Evolutionary conservation across 225 moss, liverwort and hornwort genomes (phyloP), one percentile per base, ranked within the genome.

Genomic region (Antitrichia curtipendula): DNA sequence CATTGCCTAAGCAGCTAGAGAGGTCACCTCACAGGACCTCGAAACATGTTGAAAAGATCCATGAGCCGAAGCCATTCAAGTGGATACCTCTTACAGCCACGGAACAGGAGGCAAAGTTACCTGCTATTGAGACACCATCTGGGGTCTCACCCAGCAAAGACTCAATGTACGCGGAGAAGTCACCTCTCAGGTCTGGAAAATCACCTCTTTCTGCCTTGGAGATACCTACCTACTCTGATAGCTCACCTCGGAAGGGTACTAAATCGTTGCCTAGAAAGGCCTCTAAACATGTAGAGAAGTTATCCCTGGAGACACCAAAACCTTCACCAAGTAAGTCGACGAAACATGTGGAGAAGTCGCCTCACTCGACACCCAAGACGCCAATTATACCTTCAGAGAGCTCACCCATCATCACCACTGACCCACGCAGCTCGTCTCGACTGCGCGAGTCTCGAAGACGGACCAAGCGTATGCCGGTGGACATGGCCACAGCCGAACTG

Each of bases 381-480:
- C 90, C 91, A 38, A 73, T 77, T 36, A 21, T 70, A 45, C 57
- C 69, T 27, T 80, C 88, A 7, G 89, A 87, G 86, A 88, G 82
- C 62, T 91, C 93, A 62, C 87, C 87, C 20, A 38, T 71, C 71
- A 27, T 88, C 72, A 88, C 89, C 54, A 87, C 91, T 47, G 92
- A 94, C 52, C 85, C 82, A 19, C 92, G 94, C 27, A 92, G 90
- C 71, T 90, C 86, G 31, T 87, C 92, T 61, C 90, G 92, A 68
- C 59, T 70, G 38, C 90, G 94, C 41, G 89, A 92, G 79, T 94
- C 94, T 49, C 90, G 92, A 53, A 77, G 94, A 74, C 91, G 86
- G 58, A 94, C 94, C 61, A 94, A 92, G 91, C 94, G 94, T 57
- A 94, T 94, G 94, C 83, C 89, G 21, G 92, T 94, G 41, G 94